Conservation (phyloP, 305 asterid species). For the Coffea humblotiana region DNA sequence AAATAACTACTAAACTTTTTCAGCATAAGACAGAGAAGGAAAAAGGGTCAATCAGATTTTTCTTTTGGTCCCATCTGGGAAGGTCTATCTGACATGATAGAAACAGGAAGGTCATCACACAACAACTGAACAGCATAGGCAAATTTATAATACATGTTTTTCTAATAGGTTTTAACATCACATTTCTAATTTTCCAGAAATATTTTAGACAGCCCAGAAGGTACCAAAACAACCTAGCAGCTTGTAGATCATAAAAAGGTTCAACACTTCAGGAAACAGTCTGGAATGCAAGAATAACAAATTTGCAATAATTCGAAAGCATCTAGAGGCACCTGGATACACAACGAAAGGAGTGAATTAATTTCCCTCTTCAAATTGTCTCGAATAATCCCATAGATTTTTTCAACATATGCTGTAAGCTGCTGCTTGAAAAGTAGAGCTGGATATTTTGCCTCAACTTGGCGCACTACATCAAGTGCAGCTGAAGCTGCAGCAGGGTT, state of each 20-base stretch:
- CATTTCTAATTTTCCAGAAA: background rate
- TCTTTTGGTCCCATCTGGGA: background rate
- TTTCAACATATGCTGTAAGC: conserved; percentile 97
- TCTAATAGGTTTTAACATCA: background rate
- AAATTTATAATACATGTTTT: background rate
- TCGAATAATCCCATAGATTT: conserved; percentile 92
- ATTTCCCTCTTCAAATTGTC: conserved; percentile 92
- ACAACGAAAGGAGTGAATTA: conserved; percentile 65
- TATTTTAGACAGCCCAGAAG: background rate
- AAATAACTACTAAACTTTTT: background rate
- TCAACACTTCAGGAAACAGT: background rate
- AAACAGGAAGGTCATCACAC: background rate
- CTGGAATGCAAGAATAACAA: background rate
- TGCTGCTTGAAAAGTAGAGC: conserved; percentile 99
- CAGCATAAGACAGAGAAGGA: background rate
- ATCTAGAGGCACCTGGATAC: conserved; percentile 70
- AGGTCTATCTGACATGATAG: background rate
- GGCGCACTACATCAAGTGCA: conserved; percentile 84
- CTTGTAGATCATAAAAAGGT: conserved; percentile 2
- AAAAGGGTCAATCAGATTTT: background rate
- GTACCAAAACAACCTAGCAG: background rate
- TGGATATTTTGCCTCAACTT: conserved; percentile 96
- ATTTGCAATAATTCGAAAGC: conserved; percentile 4
- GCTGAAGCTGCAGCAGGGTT: conserved; percentile 72
- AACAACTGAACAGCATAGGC: background rate